These are phyloP conservation scores for Linum usitatissimum DNA, from an alignment of 345 rosid species.

Conservation along the genomic window DNA sequence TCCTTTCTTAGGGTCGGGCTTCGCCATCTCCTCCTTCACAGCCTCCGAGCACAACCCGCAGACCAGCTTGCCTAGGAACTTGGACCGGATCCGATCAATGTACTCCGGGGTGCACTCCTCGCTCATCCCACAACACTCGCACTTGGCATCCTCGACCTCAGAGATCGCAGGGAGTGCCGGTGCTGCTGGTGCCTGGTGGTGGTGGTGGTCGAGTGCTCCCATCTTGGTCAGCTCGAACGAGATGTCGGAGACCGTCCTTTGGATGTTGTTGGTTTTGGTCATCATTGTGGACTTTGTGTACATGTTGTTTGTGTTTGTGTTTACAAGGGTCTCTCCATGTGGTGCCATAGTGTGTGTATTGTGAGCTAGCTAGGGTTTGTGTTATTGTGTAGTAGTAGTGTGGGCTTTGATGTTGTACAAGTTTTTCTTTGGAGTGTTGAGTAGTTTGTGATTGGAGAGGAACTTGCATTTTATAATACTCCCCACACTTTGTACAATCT, in stretches of 20 bases:
- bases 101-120: slow-evolving; percentile 85
- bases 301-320: background rate
- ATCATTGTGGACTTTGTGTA: background rate
- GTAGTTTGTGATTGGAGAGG: background rate
- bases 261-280: background rate
- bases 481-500: background rate
- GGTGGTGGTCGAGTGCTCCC: background rate
- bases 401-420: background rate
- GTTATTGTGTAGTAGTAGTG: background rate
- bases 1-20: slow-evolving; percentile 23
- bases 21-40: slow-evolving; percentile 77
- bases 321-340: background rate
- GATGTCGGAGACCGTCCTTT: slow-evolving; percentile 2
- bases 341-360: background rate
- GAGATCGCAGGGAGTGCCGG: slow-evolving; percentile 33
- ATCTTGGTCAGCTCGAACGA: background rate
- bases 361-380: background rate
- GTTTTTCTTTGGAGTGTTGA: background rate
- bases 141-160: slow-evolving; percentile 69
- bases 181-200: background rate
- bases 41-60: slow-evolving; percentile 88
- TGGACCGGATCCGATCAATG: slow-evolving; percentile 51
- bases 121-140: slow-evolving; percentile 86
- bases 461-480: background rate
- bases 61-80: slow-evolving; percentile 70